These are phyloP conservation scores for Skeletonema costatum DNA, from an alignment of 108 stramenopile genomes.

Conservation along the genomic window DNA sequence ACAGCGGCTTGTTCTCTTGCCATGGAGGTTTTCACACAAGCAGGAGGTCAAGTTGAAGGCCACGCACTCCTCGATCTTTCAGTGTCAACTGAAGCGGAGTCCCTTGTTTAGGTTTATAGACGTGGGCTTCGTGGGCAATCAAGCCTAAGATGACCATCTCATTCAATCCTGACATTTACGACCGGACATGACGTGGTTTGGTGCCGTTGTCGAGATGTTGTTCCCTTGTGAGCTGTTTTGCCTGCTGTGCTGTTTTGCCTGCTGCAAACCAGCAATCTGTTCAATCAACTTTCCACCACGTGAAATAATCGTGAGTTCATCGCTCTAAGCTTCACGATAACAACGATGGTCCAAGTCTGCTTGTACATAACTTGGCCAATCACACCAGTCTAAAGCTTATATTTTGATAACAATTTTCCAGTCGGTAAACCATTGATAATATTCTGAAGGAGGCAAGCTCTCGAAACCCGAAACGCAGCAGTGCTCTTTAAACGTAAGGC, in stretches of 20 bases:
- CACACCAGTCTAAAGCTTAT: too few relatives aligned
- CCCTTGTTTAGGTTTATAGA: neutral
- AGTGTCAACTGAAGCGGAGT: neutral
- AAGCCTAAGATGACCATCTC: neutral
- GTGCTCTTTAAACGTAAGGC: neutral
- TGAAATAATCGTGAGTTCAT: too few relatives aligned
- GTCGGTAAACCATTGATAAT: too few relatives aligned
- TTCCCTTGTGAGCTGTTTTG: neutral
- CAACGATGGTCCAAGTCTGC: too few relatives aligned
- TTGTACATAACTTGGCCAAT: too few relatives aligned
- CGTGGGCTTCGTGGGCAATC: neutral
- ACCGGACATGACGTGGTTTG: too few relatives aligned
- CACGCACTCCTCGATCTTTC: slow-evolving; percentile 6
- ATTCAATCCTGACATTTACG: too few relatives aligned
- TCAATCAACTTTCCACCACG: neutral
- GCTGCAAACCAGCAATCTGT: neutral
- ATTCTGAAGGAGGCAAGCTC: neutral
- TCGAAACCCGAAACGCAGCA: neutral
- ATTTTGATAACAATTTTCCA: too few relatives aligned
- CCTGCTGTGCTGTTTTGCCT: neutral
- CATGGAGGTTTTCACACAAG: neutral
- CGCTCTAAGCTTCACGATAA: too few relatives aligned
- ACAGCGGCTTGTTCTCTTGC: neutral
- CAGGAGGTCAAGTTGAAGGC: neutral
- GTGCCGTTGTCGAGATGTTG: neutral